Percentiles rank a stretch among this genome's conserved stretches.
These are phyloP conservation scores for Cystoisospora suis DNA, from an alignment of 169 alveolate species.

Conservation along the genomic window DNA sequence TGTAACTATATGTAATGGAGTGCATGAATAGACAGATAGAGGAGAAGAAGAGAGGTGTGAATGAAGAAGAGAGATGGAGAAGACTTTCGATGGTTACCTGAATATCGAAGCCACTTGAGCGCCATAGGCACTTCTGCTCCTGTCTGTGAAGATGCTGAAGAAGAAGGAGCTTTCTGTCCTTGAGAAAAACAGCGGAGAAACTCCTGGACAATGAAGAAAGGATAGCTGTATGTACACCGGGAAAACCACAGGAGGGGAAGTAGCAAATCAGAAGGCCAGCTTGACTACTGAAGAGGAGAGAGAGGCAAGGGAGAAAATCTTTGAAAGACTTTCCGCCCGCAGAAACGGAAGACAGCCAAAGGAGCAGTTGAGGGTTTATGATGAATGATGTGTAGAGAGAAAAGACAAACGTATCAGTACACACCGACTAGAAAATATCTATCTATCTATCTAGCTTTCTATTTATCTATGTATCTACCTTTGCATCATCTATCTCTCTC, in stretches of 20 bases:
- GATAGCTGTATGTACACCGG: constrained; percentile 47
- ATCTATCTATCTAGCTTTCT: not conserved
- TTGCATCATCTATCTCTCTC: not conserved
- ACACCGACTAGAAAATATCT: not conserved
- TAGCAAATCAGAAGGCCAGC: too few relatives aligned
- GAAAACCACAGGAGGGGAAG: too few relatives aligned
- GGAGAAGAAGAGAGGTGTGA: not conserved
- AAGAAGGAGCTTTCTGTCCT: not conserved
- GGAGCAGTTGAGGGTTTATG: too few relatives aligned
- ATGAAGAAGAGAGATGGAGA: not conserved
- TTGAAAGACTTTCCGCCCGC: too few relatives aligned
- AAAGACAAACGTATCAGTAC: not conserved
- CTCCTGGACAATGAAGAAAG: constrained; percentile 51
- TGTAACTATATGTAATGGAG: not conserved
- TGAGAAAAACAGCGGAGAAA: not conserved
- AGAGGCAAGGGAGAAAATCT: too few relatives aligned
- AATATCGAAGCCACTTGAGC: constrained; percentile 74
- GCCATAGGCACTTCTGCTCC: constrained; percentile 62
- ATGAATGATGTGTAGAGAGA: too few relatives aligned
- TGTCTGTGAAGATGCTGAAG: not conserved
- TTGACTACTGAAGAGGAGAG: too few relatives aligned
- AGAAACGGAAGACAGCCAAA: too few relatives aligned
- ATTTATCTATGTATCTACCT: not conserved
- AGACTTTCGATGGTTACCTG: constrained; percentile 11
- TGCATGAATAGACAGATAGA: not conserved